phyloP scores from a whole-genome alignment of 768 basidiomycete species.

The Sistotremastrum niveocremeum region DNA sequence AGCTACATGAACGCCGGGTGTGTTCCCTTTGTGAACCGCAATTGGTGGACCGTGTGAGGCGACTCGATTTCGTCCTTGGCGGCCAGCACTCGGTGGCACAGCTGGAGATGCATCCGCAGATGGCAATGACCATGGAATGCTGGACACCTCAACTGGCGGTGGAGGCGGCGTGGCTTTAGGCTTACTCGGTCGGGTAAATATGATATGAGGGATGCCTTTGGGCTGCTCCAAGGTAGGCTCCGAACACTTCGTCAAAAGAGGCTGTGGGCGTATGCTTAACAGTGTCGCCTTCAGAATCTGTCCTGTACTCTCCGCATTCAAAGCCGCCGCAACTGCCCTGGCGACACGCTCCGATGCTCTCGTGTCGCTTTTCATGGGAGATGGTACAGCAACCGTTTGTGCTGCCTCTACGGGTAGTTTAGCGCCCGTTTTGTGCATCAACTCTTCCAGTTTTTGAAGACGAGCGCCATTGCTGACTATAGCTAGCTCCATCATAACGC shows the following conservation, averaged over 20 bases:
- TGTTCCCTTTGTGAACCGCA: neutral
- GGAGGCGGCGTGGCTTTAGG: slow-evolving; percentile 8
- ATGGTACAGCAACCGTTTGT: neutral
- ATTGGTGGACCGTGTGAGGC: no score
- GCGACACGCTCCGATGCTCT: slow-evolving; percentile 31
- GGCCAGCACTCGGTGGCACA: no score
- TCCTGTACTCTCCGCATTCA: slow-evolving; percentile 69
- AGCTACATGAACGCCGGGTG: neutral
- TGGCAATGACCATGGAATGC: no score
- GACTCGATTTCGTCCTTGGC: no score
- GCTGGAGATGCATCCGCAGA: no score
- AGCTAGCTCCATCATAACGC: slow-evolving; percentile 70
- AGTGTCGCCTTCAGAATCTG: slow-evolving; percentile 57
- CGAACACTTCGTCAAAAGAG: slow-evolving; percentile 37
- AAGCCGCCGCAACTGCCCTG: slow-evolving; percentile 61
- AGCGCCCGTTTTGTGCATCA: slow-evolving; percentile 30
- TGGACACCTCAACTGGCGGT: no score
- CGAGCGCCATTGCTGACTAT: slow-evolving; percentile 48
- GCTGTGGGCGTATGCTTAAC: slow-evolving; percentile 43
- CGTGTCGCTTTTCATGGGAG: neutral
- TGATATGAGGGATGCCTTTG: no score
- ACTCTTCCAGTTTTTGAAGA: slow-evolving; percentile 35
- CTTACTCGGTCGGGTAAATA: slow-evolving; percentile 1
- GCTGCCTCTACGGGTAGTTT: neutral
- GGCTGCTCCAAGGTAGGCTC: no score